A percentile compares a stretch with the other conserved stretches of the same genome.
Conservation (phyloP, 805 yeast species). For the Candida berthetii region DNA sequence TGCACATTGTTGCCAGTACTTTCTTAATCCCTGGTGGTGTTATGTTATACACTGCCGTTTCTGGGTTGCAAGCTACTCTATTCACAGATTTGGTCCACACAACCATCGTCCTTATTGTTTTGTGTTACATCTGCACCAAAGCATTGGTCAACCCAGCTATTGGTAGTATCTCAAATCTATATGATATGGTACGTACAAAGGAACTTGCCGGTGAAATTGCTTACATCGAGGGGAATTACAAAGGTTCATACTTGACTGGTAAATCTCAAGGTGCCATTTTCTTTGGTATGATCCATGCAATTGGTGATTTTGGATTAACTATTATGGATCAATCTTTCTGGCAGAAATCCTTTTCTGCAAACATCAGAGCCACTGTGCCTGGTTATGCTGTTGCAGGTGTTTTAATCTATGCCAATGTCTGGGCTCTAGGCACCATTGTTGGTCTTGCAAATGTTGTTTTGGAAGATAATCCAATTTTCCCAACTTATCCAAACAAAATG, state of each 20-base stretch:
- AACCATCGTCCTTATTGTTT: slow-evolving; percentile 31
- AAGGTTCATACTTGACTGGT: slow-evolving; percentile 24
- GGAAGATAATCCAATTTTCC: slow-evolving; percentile 21
- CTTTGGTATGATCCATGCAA: slow-evolving; percentile 20
- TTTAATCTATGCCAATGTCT: slow-evolving; percentile 25
- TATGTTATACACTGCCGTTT: slow-evolving; percentile 38
- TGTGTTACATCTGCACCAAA: slow-evolving; percentile 23
- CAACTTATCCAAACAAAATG: slow-evolving; percentile 33
- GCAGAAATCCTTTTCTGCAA: slow-evolving; percentile 33
- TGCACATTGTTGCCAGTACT: slow-evolving; percentile 36
- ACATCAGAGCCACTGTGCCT: slow-evolving; percentile 28
- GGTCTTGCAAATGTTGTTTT: slow-evolving; percentile 28
- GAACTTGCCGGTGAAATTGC: slow-evolving; percentile 25
- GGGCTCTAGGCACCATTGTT: slow-evolving; percentile 30
- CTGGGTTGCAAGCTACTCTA: slow-evolving; percentile 44
- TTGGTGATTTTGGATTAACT: slow-evolving; percentile 32
- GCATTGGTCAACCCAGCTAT: slow-evolving; percentile 26
- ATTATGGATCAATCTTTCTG: slow-evolving; percentile 34
- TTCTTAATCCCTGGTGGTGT: slow-evolving; percentile 39
- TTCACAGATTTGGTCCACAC: slow-evolving; percentile 44
- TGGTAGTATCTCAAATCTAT: slow-evolving; percentile 37
- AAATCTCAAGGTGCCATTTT: slow-evolving; percentile 21
- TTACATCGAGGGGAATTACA: slow-evolving; percentile 22
- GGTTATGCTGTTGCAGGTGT: slow-evolving; percentile 30
- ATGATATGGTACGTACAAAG: slow-evolving; percentile 24